A percentile compares a stretch with the other conserved stretches of the same genome.
phyloP scores from a whole-genome alignment of 176 grass and related monocot genomes.

The Musa itinerans region DNA sequence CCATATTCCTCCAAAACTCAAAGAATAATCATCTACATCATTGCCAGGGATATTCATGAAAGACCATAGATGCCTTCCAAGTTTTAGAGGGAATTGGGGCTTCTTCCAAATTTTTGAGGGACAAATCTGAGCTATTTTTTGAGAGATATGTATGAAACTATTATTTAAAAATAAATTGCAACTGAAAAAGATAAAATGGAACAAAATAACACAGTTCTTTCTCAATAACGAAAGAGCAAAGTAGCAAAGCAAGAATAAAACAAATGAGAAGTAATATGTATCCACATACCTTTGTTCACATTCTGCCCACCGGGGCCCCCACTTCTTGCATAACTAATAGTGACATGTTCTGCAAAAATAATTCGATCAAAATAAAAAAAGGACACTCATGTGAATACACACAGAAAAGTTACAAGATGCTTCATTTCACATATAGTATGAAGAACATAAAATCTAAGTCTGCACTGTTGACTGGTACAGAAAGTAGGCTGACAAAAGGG shows the following conservation, averaged over 20 bases:
- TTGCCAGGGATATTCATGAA: too few relatives aligned
- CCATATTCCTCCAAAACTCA: neutral
- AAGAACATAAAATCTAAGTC: too few relatives aligned
- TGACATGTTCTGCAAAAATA: conserved; percentile 61
- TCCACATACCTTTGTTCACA: conserved; percentile 77
- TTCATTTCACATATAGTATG: too few relatives aligned
- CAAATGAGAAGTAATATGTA: neutral
- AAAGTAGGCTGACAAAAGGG: too few relatives aligned
- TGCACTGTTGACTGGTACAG: too few relatives aligned
- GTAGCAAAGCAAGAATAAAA: neutral
- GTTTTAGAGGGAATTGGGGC: neutral
- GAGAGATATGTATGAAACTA: neutral
- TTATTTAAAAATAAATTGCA: neutral
- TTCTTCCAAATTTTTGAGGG: neutral
- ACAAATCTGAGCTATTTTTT: neutral
- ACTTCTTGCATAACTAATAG: conserved; percentile 93
- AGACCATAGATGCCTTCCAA: neutral
- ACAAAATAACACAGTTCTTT: neutral
- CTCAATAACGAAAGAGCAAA: neutral
- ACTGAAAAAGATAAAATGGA: neutral
- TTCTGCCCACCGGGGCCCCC: conserved; percentile 94
- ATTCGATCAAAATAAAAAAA: conserved; percentile 24
- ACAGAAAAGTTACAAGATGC: too few relatives aligned
- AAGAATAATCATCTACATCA: neutral
- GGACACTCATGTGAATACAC: too few relatives aligned